Conservation (phyloP, 148 eudicot genomes). For the Mesembryanthemum crystallinum region DNA sequence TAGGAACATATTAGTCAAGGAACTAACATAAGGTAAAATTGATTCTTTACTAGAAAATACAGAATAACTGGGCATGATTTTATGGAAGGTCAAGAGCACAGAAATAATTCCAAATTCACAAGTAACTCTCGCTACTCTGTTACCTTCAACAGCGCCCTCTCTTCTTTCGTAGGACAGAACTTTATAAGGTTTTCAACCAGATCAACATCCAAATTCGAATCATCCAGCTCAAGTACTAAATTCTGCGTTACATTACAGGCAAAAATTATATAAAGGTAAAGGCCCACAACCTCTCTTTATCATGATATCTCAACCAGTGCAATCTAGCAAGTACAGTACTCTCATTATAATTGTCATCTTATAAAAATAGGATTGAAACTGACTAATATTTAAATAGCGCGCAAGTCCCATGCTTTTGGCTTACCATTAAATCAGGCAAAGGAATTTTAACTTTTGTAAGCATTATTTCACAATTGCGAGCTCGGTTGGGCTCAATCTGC, state of each 20-base stretch:
- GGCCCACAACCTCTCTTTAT: not conserved
- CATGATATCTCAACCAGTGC: not conserved
- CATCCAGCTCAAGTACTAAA: constrained; percentile 87
- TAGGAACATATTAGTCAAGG: not conserved
- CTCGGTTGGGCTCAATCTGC: constrained; percentile 86
- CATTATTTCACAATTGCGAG: constrained; percentile 94
- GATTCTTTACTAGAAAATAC: not conserved
- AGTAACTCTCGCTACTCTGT: not conserved
- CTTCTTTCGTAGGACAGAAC: constrained; percentile 97
- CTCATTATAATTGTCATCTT: not conserved
- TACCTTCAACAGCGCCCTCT: constrained; percentile 90
- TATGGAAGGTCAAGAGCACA: not conserved
- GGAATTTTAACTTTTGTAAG: constrained; percentile 88
- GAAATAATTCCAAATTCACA: constrained; percentile 4
- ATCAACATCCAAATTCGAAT: constrained; percentile 82
- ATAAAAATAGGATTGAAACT: not conserved
- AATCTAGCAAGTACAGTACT: not conserved
- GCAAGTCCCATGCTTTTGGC: constrained; percentile 15
- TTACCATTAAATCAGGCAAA: constrained; percentile 83
- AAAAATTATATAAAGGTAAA: constrained; percentile 7
- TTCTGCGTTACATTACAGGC: constrained; percentile 39
- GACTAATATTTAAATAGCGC: not conserved
- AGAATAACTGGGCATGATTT: not conserved
- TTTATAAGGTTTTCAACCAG: constrained; percentile 95
- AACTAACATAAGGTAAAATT: constrained; percentile 14